Evolutionary conservation across 306 rosid genomes (phyloP), one percentile per base, ranked within the genome.

Genomic region (Delonix regia): DNA sequence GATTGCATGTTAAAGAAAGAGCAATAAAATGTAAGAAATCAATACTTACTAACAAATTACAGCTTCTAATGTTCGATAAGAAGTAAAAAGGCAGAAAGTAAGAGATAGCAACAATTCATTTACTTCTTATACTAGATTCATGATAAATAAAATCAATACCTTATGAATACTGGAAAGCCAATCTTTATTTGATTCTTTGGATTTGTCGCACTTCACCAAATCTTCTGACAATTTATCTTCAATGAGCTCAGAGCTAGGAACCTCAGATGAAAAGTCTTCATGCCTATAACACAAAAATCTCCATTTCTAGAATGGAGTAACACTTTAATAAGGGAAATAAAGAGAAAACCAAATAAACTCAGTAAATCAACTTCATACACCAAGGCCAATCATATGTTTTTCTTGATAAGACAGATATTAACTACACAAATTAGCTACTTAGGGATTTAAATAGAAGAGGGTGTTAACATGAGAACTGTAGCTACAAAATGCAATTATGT

Each of bases 271-370:
- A 75, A 41, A 18, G 34, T 73, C 74, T 76, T 76, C 81, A 81
- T 83, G 75, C 81, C 81, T 78, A 33, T 68, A 76, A 74, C 91
- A 83, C 72, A 52, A 75, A 62, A 71, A 16, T 57, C 82, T 81
- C 83, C 87, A 81, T 76, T 81, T 85, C 91, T 85, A 71, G 12
- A 80, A 67, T 36, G 76, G 49, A 83, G 19, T 75, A 45, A 74
- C 9, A 39, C 74, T 74, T 74, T 53, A 66, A 18, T 62, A 21
- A 84, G 61, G 42, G 25, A 3, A 82, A 38, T 22, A 36, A 47
- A 25, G 30, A 27, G 3, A 19, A 55, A 74, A 30, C 22, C 33
- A 34, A 52, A 53, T 19, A 74, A 72, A 34, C 77, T 41, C 13
- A 4, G 30, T 18, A 67, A 76, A 67, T 61, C 30, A 69, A 69